Conservation (phyloP, 2,329 filamentous ascomycete genomes). For the Cryphonectria carpinicola region DNA sequence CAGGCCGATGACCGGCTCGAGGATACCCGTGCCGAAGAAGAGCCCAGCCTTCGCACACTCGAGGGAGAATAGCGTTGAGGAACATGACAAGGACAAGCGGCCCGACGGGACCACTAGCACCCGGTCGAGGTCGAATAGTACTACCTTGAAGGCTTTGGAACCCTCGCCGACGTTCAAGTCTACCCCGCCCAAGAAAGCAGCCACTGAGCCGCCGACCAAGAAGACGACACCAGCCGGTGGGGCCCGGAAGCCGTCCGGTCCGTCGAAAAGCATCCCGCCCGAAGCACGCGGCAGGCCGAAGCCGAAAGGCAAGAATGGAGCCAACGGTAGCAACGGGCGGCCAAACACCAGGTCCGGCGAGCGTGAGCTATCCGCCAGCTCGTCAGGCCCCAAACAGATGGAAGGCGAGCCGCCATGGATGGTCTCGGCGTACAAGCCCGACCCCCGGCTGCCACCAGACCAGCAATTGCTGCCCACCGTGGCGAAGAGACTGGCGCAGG, state of each 20-base stretch:
- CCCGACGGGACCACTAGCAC: conserved; percentile 65
- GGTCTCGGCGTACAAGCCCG: conserved; percentile 91
- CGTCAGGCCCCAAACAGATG: conserved; percentile 61
- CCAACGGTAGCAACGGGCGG: conserved; percentile 54
- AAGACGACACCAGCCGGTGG: conserved; percentile 45
- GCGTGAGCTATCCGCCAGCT: conserved; percentile 49
- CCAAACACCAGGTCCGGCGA: conserved; percentile 68
- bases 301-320: conserved; percentile 66
- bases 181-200: conserved; percentile 45
- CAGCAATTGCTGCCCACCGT: conserved; percentile 96
- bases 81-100: conserved; percentile 64
- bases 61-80: conserved; percentile 54
- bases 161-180: conserved; percentile 42
- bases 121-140: conserved; percentile 65
- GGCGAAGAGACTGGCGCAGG: conserved; percentile 86
- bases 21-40: conserved; percentile 82
- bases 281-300: conserved; percentile 65
- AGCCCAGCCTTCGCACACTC: conserved; percentile 78
- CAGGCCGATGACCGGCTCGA: conserved; percentile 67
- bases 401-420: conserved; percentile 98
- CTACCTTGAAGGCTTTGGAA: conserved; percentile 64
- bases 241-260: conserved; percentile 51
- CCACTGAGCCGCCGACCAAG: conserved; percentile 58
- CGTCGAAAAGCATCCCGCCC: conserved; percentile 45
- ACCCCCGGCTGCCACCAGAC: conserved; percentile 90